These are phyloP conservation scores for Neurospora intermedia DNA, from an alignment of 495 filamentous ascomycete genomes.

Conservation along the genomic window DNA sequence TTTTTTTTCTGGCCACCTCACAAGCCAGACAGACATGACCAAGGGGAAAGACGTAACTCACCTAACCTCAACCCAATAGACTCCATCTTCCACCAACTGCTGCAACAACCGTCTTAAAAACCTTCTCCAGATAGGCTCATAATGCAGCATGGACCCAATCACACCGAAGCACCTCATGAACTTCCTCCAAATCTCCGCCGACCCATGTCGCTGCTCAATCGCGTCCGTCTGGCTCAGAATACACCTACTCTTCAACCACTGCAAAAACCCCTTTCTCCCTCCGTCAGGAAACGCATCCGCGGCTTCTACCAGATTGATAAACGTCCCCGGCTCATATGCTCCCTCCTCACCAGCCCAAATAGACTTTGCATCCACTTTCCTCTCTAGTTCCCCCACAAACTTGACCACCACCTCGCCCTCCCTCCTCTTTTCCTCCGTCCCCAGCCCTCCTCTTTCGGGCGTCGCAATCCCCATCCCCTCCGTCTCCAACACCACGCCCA, in stretches of 20 bases:
- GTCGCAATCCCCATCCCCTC: slow-evolving; percentile 60
- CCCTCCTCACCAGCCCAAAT: too few relatives aligned
- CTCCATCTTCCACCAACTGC: slow-evolving; percentile 61
- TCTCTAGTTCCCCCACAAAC: neutral
- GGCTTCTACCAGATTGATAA: slow-evolving; percentile 49
- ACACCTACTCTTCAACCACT: slow-evolving; percentile 67
- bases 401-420: slow-evolving; percentile 28
- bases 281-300: slow-evolving; percentile 64
- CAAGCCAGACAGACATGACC: neutral
- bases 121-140: slow-evolving; percentile 81
- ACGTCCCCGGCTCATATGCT: slow-evolving; percentile 44
- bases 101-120: slow-evolving; percentile 59
- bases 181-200: slow-evolving; percentile 68
- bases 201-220: slow-evolving; percentile 68
- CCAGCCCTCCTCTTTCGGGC: slow-evolving; percentile 39
- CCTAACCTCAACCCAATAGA: slow-evolving; percentile 68
- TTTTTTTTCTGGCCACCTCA: neutral
- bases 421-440: slow-evolving; percentile 33
- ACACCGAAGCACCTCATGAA: slow-evolving; percentile 61
- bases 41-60: slow-evolving; percentile 10
- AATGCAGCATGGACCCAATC: slow-evolving; percentile 63
- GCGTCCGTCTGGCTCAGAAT: slow-evolving; percentile 60
- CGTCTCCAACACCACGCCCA: slow-evolving; percentile 58
- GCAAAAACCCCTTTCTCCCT: slow-evolving; percentile 57
- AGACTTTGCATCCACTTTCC: neutral